These are phyloP conservation scores for Helicocarpus griseus DNA, from an alignment of 2,329 filamentous ascomycete species.

Conservation along the genomic window DNA sequence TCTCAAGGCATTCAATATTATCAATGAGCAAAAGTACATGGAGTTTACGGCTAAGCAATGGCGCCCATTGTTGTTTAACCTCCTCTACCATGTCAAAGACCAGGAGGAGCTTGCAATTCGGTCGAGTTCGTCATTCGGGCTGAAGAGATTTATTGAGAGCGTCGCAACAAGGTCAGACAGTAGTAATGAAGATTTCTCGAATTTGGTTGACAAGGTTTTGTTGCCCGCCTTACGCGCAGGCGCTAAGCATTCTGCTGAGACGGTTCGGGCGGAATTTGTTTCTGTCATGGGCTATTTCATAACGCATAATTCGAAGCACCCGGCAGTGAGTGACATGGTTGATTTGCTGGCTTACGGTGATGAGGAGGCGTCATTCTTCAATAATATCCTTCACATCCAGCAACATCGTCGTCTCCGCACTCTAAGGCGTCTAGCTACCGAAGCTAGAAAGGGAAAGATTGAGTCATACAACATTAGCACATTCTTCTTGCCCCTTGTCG, in stretches of 20 bases:
- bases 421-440: slow-evolving; percentile 62
- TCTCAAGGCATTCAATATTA: slow-evolving; percentile 61
- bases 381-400: slow-evolving; percentile 83
- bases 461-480: slow-evolving; percentile 70
- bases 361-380: slow-evolving; percentile 80
- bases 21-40: slow-evolving; percentile 54
- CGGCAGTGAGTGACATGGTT: slow-evolving; percentile 63
- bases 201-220: slow-evolving; percentile 54
- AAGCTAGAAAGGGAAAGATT: slow-evolving; percentile 55
- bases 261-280: slow-evolving; percentile 74
- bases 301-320: slow-evolving; percentile 58
- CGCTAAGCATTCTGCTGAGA: slow-evolving; percentile 67
- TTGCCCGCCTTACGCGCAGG: slow-evolving; percentile 69
- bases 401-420: slow-evolving; percentile 77
- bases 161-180: slow-evolving; percentile 38
- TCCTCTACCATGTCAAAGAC: slow-evolving; percentile 76
- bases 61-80: slow-evolving; percentile 79
- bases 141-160: slow-evolving; percentile 68
- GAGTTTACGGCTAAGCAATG: slow-evolving; percentile 64
- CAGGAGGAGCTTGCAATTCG: slow-evolving; percentile 84
- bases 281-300: slow-evolving; percentile 71
- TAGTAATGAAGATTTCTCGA: slow-evolving; percentile 40
- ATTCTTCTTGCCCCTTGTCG: slow-evolving; percentile 81
- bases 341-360: slow-evolving; percentile 61
- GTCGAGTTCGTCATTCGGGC: slow-evolving; percentile 67